Evolutionary conservation across 2,329 filamentous ascomycete species (phyloP), one percentile per base, ranked within the genome.

Genomic region (Xylaria sp.): DNA sequence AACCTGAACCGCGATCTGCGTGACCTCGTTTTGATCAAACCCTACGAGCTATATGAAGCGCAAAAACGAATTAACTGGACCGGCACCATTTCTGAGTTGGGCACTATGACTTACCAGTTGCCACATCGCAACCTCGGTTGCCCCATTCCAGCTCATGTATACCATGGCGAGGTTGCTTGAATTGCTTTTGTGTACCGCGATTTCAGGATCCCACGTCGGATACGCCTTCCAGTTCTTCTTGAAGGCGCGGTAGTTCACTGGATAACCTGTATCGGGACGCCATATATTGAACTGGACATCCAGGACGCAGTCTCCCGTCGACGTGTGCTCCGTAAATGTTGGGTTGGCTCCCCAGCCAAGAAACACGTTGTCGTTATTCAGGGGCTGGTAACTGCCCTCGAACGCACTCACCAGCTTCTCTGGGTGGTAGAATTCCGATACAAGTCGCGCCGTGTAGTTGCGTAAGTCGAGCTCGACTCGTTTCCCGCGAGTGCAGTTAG

Each of bases 261-360:
- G 61, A 4, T 60, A 63, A 0, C 63, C 64, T 19, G 67, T 65
- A 13, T 68, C 69, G 11, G 67, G 56, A 53, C 71, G 66, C 58
- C 70, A 66, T 10, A 66, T 61, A 37, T 70, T 70, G 42, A 73
- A 75, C 54, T 72, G 68, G 10, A 70, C 70, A 13, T 70, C 71
- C 56, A 74, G 61, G 2, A 74, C 67, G 8, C 66, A 67, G 2
- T 72, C 68, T 9, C 70, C 70, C n/a, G 66, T 56, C 34, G 64
- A 63, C n/a, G 70, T 69, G 35, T 69, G 72, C 54, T 75, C 73
- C 23, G 74, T 74, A 54, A 75, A 66, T n/a, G 65, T 66, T 3
- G 73, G 64, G 52, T 72, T 72, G 4, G 68, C 69, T 5, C 74
- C 74, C 61, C 74, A 75, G 46, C 69, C 72, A 54, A 75, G 58